Conservation (phyloP, 768 basidiomycete species). For the Candolleomyces eurysporus region DNA sequence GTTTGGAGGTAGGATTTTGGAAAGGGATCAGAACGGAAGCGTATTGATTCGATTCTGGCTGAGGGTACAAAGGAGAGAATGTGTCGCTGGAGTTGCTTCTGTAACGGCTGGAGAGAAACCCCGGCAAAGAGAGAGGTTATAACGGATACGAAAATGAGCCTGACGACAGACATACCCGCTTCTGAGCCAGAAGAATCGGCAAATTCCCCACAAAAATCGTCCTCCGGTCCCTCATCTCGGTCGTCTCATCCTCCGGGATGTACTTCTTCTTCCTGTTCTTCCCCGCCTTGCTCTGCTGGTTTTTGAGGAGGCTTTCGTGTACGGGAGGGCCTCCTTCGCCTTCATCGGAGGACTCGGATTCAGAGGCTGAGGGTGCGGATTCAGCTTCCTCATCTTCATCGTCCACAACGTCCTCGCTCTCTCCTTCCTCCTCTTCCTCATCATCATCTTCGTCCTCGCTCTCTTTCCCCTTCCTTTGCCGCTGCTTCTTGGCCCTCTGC, state of each 20-base stretch:
- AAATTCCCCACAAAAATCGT: slow-evolving; percentile 95
- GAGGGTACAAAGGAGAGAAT: slow-evolving; percentile 67
- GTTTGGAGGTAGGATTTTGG: slow-evolving; percentile 71
- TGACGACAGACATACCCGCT: slow-evolving; percentile 56
- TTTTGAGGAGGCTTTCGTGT: slow-evolving; percentile 56
- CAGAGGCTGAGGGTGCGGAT: too few species aligned
- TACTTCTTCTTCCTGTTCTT: slow-evolving; percentile 38
- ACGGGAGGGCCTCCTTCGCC: slow-evolving; percentile 34
- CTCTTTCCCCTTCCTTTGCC: background rate
- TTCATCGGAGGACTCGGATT: slow-evolving; percentile 8
- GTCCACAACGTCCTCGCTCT: slow-evolving; percentile 18
- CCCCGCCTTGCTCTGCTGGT: slow-evolving; percentile 26
- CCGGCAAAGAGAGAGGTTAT: background rate
- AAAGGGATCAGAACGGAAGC: slow-evolving; percentile 95
- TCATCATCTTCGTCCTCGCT: slow-evolving; percentile 16
- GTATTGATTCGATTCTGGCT: slow-evolving; percentile 86
- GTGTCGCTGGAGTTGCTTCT: slow-evolving; percentile 76
- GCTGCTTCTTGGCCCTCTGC: slow-evolving; percentile 9
- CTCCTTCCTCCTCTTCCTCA: slow-evolving; percentile 13
- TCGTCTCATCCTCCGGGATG: slow-evolving; percentile 68
- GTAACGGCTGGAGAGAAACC: slow-evolving; percentile 50
- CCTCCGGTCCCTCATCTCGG: slow-evolving; percentile 69
- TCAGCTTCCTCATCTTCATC: slow-evolving; percentile 18
- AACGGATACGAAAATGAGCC: too few species aligned
- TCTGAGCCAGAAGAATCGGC: slow-evolving; percentile 69